Base-by-base conservation (phyloP, 2,329 filamentous ascomycete species). In the Aciculosporium take region DNA sequence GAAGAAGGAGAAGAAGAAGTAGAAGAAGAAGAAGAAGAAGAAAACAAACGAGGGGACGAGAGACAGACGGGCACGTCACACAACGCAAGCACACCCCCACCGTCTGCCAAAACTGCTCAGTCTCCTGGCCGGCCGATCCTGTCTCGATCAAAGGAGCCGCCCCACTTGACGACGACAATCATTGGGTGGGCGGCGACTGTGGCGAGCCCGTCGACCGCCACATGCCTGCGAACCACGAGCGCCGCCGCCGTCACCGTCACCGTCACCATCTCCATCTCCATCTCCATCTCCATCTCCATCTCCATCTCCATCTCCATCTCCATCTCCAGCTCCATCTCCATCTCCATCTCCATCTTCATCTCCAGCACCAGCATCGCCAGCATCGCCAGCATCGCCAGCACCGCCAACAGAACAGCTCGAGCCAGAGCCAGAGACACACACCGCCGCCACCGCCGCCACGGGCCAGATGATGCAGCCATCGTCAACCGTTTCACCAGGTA, bases 161-260 rank as follows among this genome's bases (percentile, higher is more conserved):
- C 39, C 39, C 24, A 32, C n/a, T 31, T 32, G 18, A 28, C 27
- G 21, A 23, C 20, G 20, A 34, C 23, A n/a, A n/a, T n/a, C n/a
- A n/a, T n/a, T n/a, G n/a, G 32, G 35, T 23, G 29, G 39, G 20
- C 7, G 21, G 13, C 20, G 17, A 33, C 27, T 38, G 39, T 32
- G 43, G 18, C 39, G 39, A 42, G 31, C 39, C 39, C 43, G 40
- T 42, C 31, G 43, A 27, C 36, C 39, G 40, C 43, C 39, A 41
- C 42, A 34, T 39, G 15, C 29, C 12, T 31, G 40, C 31, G 37
- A 43, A 33, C 38, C 23, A 41, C 27, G 10, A 33, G 10, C 32
- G n/a, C 32, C 20, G 3, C 23, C 35, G n/a, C n/a, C n/a, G n/a
- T n/a, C n/a, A n/a, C n/a, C n/a, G n/a, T n/a, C n/a, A n/a, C n/a